Conservation (phyloP, 1,139 yeast species). For the Hyphopichia buzzinii region DNA sequence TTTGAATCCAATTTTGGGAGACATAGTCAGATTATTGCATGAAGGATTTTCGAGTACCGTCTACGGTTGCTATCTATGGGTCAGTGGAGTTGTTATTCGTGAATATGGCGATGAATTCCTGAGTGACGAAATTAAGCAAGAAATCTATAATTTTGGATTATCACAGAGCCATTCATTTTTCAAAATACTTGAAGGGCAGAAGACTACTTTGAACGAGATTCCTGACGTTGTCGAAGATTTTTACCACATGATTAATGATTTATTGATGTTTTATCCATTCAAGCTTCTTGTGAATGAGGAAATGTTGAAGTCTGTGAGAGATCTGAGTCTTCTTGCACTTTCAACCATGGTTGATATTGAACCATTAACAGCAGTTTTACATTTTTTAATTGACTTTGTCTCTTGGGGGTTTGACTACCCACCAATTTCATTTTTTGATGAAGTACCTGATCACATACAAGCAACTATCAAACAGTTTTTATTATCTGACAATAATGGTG, state of each 20-base stretch:
- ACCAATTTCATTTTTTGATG: constrained; percentile 69
- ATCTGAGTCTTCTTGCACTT: constrained; percentile 59
- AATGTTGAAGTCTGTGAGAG: constrained; percentile 55
- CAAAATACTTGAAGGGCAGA: constrained; percentile 18
- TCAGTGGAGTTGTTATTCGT: constrained; percentile 77
- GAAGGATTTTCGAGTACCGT: constrained; percentile 68
- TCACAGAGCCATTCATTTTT: constrained; percentile 46
- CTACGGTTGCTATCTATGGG: constrained; percentile 87
- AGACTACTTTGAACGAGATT: constrained; percentile 31
- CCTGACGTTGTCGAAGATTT: constrained; percentile 88
- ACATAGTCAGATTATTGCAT: constrained; percentile 61
- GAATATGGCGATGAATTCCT: constrained; percentile 69
- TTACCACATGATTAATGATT: constrained; percentile 78
- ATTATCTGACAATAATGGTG: constrained; percentile 53
- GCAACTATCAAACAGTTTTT: constrained; percentile 40
- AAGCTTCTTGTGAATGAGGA: constrained; percentile 57
- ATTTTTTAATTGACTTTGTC: constrained; percentile 73
- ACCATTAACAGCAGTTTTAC: constrained; percentile 68
- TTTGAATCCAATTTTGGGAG: constrained; percentile 59
- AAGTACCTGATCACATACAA: constrained; percentile 48
- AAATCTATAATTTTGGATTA: constrained; percentile 49
- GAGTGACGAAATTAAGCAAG: constrained; percentile 31
- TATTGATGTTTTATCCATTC: constrained; percentile 75
- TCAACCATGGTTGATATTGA: constrained; percentile 62
- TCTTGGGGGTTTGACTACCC: constrained; percentile 84